A percentile compares a stretch with the other conserved stretches of the same genome.
Conservation (phyloP, 306 rosid species). For the Sechiopsis laciniata region DNA sequence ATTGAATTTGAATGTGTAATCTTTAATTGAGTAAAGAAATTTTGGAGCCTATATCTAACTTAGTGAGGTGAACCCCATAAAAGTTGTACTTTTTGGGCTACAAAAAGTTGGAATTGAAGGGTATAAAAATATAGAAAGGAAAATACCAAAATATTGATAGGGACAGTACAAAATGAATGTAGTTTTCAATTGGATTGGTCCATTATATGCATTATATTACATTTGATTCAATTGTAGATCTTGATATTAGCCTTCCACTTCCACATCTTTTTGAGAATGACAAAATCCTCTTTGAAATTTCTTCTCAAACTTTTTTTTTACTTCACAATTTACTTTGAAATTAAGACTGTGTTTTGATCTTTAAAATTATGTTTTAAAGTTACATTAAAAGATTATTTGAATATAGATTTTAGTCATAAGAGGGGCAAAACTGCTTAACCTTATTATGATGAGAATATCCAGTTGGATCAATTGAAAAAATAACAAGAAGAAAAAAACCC, state of each 20-base stretch:
- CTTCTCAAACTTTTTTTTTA: neutral
- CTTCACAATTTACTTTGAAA: neutral
- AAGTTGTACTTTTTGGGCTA: neutral
- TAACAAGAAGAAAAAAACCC: slow-evolving; percentile 20
- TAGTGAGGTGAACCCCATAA: neutral
- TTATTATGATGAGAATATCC: no score
- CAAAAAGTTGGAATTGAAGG: neutral
- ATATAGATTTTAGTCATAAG: no score
- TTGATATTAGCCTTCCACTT: neutral
- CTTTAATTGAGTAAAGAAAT: neutral
- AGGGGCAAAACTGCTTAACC: no score
- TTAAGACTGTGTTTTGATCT: no score
- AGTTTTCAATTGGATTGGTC: slow-evolving; percentile 6
- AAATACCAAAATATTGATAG: neutral
- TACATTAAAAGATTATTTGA: no score
- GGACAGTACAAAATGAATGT: neutral
- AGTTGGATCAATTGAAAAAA: slow-evolving; percentile 33
- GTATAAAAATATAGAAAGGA: neutral
- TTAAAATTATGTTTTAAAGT: no score
- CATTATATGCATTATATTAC: slow-evolving; percentile 8
- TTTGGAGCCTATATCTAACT: neutral
- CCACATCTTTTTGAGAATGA: neutral
- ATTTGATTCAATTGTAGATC: neutral
- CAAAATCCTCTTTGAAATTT: neutral
- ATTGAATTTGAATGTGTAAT: no score